Evolutionary conservation across 2,329 filamentous ascomycete genomes (phyloP).

Genomic region (Dichotomopilus funicola): DNA sequence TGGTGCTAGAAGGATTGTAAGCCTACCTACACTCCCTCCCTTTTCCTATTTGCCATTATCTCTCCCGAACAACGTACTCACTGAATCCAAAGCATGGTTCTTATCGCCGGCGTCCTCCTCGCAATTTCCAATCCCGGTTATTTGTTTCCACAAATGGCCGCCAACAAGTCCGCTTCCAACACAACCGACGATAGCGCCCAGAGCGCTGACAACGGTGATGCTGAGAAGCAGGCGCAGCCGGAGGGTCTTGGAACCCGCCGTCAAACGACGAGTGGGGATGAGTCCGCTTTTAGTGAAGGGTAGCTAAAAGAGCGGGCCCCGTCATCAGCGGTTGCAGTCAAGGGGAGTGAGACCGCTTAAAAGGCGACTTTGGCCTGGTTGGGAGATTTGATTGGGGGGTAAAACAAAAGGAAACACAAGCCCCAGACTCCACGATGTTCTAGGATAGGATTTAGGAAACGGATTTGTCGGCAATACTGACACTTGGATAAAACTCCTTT

Average conservation of each 20-base stretch:
- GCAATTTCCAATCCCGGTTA: conserved; percentile 49
- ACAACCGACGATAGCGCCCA: neutral
- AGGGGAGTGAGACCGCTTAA: neutral
- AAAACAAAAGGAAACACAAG: too few species aligned
- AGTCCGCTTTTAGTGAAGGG: neutral
- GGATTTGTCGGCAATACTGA: too few species aligned
- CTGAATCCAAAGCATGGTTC: conserved; percentile 35
- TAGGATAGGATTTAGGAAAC: too few species aligned
- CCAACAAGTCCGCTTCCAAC: conserved; percentile 24
- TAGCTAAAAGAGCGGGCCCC: neutral
- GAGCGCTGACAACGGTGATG: neutral
- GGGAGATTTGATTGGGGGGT: too few species aligned
- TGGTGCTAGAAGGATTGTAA: conserved; percentile 50
- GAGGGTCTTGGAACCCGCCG: neutral
- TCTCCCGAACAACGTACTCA: conserved; percentile 3
- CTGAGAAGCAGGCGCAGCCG: neutral
- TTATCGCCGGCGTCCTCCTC: conserved; percentile 44
- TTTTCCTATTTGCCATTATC: neutral
- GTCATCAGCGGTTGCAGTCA: neutral
- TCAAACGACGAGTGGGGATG: conserved; percentile 3
- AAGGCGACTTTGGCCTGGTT: neutral
- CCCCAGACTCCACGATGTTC: too few species aligned
- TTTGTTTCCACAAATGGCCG: conserved; percentile 49
- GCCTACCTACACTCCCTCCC: conserved; percentile 12
- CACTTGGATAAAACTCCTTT: too few species aligned